Evolutionary conservation across 208 protist species (phyloP).

Genomic region (Herpetomonas muscarum): DNA sequence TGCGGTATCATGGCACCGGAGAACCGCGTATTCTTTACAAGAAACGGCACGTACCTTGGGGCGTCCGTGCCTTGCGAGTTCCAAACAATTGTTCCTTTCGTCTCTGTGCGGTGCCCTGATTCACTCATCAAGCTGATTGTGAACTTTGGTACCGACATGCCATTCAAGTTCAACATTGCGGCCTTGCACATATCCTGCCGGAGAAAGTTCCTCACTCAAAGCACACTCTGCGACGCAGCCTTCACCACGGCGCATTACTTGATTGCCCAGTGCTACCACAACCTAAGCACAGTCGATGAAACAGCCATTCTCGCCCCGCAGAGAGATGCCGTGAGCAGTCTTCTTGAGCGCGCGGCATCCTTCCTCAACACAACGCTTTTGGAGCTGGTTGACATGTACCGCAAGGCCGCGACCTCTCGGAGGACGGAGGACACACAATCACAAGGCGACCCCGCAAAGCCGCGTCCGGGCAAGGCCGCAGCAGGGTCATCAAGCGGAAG

Average conservation of each 20-base stretch:
- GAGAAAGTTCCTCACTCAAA: constrained; percentile 37
- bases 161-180: constrained; percentile 80
- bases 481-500: too few species aligned
- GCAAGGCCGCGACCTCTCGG: constrained; percentile 7
- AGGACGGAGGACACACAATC: too few species aligned
- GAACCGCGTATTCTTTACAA: constrained; percentile 86
- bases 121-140: constrained; percentile 79
- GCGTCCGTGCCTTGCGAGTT: constrained; percentile 51
- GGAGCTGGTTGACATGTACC: constrained; percentile 34
- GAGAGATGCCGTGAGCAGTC: constrained; percentile 51
- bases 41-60: constrained; percentile 83
- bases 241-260: constrained; percentile 75
- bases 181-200: constrained; percentile 70
- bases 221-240: constrained; percentile 54
- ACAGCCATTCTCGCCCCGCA: constrained; percentile 19
- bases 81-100: constrained; percentile 56
- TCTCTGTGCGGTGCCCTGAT: constrained; percentile 42
- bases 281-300: constrained; percentile 21
- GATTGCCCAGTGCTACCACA: constrained; percentile 66
- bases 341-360: constrained; percentile 56
- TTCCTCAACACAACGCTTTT: constrained; percentile 56
- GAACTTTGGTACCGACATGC: constrained; percentile 79
- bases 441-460: background rate
- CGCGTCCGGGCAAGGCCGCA: background rate
- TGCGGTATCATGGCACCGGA: constrained; percentile 75